These are phyloP conservation scores for Xylaria grammica DNA, from an alignment of 495 filamentous ascomycete species.

Conservation along the genomic window DNA sequence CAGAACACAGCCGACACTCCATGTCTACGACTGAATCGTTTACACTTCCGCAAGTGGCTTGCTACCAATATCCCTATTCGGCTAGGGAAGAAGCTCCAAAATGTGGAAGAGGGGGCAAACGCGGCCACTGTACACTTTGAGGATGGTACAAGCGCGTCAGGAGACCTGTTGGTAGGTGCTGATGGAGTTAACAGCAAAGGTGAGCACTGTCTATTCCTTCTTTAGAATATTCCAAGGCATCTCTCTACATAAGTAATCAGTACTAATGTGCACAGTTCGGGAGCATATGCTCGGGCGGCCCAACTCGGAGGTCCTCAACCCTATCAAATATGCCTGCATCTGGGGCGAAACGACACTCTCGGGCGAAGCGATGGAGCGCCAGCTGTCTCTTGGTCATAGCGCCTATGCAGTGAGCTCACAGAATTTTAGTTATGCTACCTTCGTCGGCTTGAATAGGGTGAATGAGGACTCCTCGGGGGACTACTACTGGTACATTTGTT, in stretches of 20 bases:
- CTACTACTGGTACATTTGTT: slow-evolving; percentile 38
- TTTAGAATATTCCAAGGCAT: background rate
- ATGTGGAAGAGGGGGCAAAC: slow-evolving; percentile 41
- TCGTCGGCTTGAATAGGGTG: slow-evolving; percentile 35
- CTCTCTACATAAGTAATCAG: background rate
- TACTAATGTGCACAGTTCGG: slow-evolving; percentile 28
- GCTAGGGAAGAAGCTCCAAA: slow-evolving; percentile 37
- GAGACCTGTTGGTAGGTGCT: slow-evolving; percentile 51
- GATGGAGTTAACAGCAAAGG: slow-evolving; percentile 51
- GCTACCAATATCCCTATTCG: slow-evolving; percentile 37
- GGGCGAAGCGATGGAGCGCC: slow-evolving; percentile 30
- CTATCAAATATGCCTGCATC: slow-evolving; percentile 25
- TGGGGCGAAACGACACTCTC: slow-evolving; percentile 32
- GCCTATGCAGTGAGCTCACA: slow-evolving; percentile 20
- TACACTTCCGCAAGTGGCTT: slow-evolving; percentile 40
- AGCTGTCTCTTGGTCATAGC: slow-evolving; percentile 39
- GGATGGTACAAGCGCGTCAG: slow-evolving; percentile 64
- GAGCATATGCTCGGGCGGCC: slow-evolving; percentile 33
- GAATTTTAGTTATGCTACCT: slow-evolving; percentile 25
- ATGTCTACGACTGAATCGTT: slow-evolving; percentile 55
- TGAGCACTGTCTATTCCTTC: slow-evolving; percentile 15
- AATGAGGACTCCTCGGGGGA: slow-evolving; percentile 25
- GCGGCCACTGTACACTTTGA: slow-evolving; percentile 71
- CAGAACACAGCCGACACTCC: slow-evolving; percentile 37
- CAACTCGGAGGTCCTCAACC: slow-evolving; percentile 32